These are phyloP conservation scores for Penicillium polonicum DNA, from an alignment of 2,329 filamentous ascomycete genomes.

Conservation along the genomic window DNA sequence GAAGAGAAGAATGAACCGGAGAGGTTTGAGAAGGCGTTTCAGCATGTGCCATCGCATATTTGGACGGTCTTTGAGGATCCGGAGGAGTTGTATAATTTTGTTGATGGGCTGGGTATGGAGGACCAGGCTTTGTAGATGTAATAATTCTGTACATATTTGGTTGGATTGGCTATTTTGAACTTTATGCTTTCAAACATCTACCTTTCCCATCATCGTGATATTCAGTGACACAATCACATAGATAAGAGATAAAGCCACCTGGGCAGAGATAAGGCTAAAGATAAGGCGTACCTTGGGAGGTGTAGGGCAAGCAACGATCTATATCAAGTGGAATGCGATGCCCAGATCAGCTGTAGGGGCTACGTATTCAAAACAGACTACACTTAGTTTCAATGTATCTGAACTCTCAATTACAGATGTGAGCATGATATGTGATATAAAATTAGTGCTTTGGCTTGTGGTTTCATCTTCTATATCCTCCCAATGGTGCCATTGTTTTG, in stretches of 20 bases:
- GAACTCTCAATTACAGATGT: background rate
- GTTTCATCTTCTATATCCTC: background rate
- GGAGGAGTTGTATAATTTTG: slow-evolving; percentile 54
- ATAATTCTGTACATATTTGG: slow-evolving; percentile 3
- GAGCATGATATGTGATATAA: background rate
- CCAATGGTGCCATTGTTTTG: background rate
- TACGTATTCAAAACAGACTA: background rate
- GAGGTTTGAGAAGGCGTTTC: slow-evolving; percentile 81
- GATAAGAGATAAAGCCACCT: background rate
- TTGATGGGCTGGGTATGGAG: slow-evolving; percentile 31
- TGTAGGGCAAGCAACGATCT: background rate
- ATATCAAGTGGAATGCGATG: background rate
- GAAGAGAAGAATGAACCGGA: slow-evolving; percentile 69
- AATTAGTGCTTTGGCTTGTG: background rate
- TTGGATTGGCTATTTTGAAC: background rate
- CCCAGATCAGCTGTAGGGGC: background rate
- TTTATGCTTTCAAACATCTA: background rate
- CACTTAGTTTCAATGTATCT: background rate
- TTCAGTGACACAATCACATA: background rate
- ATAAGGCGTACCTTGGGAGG: background rate
- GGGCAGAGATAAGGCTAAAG: background rate
- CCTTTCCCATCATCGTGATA: background rate
- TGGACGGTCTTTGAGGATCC: slow-evolving; percentile 86
- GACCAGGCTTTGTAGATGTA: slow-evolving; percentile 16
- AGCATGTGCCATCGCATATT: slow-evolving; percentile 63